Conservation (phyloP, 73 alveolate genomes). For the Breviolum minutum region DNA sequence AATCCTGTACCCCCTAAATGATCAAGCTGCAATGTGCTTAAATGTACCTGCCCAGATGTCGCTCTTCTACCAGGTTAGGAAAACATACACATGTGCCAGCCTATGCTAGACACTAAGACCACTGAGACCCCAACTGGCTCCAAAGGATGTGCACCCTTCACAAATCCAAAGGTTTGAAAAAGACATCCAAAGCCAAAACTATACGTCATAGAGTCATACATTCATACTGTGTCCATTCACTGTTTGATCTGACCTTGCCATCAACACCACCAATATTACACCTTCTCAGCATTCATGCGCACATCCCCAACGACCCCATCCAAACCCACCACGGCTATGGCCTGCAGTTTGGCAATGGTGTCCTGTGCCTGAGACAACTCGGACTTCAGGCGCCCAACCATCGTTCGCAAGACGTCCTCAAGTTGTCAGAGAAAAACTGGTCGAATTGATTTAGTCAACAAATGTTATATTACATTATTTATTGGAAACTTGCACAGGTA, state of each 20-base stretch:
- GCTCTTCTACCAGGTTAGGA: too few relatives aligned
- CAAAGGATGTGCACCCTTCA: not conserved
- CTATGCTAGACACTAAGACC: not conserved
- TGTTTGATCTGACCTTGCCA: too few relatives aligned
- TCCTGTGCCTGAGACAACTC: constrained; percentile 73
- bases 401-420: constrained; percentile 55
- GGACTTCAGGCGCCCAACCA: constrained; percentile 55
- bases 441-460: too few relatives aligned
- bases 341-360: constrained; percentile 57
- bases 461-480: too few relatives aligned
- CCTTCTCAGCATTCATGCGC: not conserved
- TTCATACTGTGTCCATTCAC: too few relatives aligned
- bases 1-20: too few relatives aligned
- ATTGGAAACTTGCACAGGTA: too few relatives aligned
- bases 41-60: too few relatives aligned
- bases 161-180: not conserved
- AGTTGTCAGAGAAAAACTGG: too few relatives aligned
- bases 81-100: too few relatives aligned
- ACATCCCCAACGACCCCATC: not conserved
- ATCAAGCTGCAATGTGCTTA: too few relatives aligned
- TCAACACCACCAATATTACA: not conserved
- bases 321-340: not conserved
- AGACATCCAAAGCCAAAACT: not conserved
- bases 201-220: too few relatives aligned
- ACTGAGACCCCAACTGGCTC: not conserved